Evolutionary conservation across 371 early-diverging fungal species (phyloP).

Genomic region (Mortierella sp.): DNA sequence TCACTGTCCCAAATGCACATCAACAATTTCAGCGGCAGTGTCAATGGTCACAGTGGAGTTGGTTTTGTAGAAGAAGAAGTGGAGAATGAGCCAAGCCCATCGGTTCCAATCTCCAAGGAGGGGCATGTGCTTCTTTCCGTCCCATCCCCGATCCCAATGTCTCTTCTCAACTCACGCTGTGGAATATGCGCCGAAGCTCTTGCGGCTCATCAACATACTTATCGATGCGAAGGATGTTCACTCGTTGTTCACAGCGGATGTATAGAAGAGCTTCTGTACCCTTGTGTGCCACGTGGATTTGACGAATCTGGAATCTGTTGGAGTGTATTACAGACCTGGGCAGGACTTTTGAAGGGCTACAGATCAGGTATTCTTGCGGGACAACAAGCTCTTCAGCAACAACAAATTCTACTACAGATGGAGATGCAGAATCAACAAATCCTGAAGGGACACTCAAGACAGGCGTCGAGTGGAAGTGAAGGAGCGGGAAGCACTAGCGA

Average conservation of each 20-base stretch:
- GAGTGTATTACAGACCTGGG: constrained; percentile 82
- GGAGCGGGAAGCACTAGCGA: constrained; percentile 7
- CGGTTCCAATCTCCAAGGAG: constrained; percentile 18
- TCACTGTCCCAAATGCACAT: constrained; percentile 3
- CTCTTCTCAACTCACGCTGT: constrained; percentile 31
- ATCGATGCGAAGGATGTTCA: constrained; percentile 63
- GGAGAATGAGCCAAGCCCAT: constrained; percentile 17
- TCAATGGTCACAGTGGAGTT: constrained; percentile 4
- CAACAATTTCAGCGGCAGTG: background rate
- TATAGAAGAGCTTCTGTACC: constrained; percentile 65
- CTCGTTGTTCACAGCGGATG: constrained; percentile 71
- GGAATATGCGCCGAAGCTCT: constrained; percentile 29
- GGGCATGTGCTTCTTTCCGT: constrained; percentile 34
- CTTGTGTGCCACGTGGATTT: constrained; percentile 74
- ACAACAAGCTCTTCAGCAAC: constrained; percentile 39
- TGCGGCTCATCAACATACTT: constrained; percentile 22
- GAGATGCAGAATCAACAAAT: constrained; percentile 1
- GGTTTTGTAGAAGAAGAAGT: constrained; percentile 21
- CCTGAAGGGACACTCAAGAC: constrained; percentile 19
- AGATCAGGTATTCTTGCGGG: constrained; percentile 66
- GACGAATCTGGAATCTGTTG: constrained; percentile 78
- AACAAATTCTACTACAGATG: constrained; percentile 15
- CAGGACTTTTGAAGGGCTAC: constrained; percentile 81
- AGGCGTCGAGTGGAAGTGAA: constrained; percentile 43
- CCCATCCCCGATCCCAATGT: constrained; percentile 22